Percentiles rank a stretch among this genome's conserved stretches.
Evolutionary conservation across 1,284 basidiomycete species (phyloP).

Genomic region (Ganoderma leucocontextum): DNA sequence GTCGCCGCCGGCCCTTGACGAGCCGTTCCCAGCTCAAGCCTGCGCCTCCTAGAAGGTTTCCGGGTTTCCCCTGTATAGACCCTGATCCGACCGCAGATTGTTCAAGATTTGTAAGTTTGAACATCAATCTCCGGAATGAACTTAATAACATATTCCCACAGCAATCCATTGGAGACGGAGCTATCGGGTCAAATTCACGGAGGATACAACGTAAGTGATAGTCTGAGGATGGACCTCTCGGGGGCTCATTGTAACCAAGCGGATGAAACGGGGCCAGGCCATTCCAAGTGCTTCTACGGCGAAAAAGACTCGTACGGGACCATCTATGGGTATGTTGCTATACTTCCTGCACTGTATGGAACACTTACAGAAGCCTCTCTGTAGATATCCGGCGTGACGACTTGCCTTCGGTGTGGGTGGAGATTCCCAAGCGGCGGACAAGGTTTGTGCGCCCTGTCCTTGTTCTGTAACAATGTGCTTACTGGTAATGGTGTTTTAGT

Average conservation of each 20-base stretch:
- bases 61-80: not conserved
- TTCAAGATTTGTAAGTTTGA: not conserved
- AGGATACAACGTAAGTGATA: not conserved
- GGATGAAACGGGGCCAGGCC: conserved; percentile 9
- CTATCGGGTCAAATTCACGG: not conserved
- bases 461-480: not conserved
- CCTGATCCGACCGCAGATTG: no score
- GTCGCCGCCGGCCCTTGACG: not conserved
- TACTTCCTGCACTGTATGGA: not conserved
- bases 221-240: not conserved
- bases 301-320: not conserved
- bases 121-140: not conserved
- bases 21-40: not conserved
- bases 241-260: not conserved
- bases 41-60: not conserved
- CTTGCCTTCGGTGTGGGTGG: conserved; percentile 18
- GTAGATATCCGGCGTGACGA: not conserved
- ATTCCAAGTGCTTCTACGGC: not conserved
- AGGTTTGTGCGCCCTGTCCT: not conserved
- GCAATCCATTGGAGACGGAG: not conserved
- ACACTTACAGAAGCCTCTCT: no score
- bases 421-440: conserved; percentile 6
- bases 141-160: not conserved
- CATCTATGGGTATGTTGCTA: not conserved
- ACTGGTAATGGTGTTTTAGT: not conserved